A percentile compares a stretch with the other conserved stretches of the same genome.
Conservation (phyloP, 2,329 filamentous ascomycete genomes). For the Cyanodermella asteris region DNA sequence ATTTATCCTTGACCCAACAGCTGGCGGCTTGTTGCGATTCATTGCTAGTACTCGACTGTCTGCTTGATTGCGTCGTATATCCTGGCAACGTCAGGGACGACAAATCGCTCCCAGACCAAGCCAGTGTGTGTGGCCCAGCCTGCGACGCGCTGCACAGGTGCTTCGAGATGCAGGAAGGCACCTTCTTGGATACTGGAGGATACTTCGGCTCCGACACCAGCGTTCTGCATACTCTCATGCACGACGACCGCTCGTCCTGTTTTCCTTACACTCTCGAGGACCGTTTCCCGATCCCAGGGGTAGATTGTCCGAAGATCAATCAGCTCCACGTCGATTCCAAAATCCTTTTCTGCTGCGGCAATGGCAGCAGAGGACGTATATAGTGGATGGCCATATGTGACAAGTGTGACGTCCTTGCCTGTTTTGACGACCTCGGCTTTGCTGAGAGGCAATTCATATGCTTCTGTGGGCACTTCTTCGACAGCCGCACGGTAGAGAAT, state of each 20-base stretch:
- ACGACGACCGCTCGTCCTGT: conserved; percentile 74
- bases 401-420: conserved; percentile 59
- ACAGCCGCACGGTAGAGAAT: conserved; percentile 78
- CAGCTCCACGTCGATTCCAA: conserved; percentile 58
- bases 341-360: conserved; percentile 49
- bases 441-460: conserved; percentile 65
- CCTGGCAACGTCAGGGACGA: conserved; percentile 66
- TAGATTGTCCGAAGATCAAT: conserved; percentile 78
- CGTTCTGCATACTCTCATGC: conserved; percentile 81
- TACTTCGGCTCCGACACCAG: conserved; percentile 72
- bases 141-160: conserved; percentile 63
- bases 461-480: conserved; percentile 64
- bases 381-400: conserved; percentile 76
- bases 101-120: conserved; percentile 56
- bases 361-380: conserved; percentile 68
- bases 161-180: conserved; percentile 65
- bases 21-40: no score
- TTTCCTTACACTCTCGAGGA: conserved; percentile 65
- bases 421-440: conserved; percentile 68
- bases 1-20: no score
- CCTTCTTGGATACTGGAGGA: conserved; percentile 74
- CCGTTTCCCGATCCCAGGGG: conserved; percentile 68
- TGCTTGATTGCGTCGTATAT: conserved; percentile 51
- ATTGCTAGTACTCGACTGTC: conserved; percentile 38
- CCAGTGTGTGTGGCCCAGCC: conserved; percentile 80